Conservation (phyloP, 495 filamentous ascomycete genomes). For the Tuber brumale region DNA sequence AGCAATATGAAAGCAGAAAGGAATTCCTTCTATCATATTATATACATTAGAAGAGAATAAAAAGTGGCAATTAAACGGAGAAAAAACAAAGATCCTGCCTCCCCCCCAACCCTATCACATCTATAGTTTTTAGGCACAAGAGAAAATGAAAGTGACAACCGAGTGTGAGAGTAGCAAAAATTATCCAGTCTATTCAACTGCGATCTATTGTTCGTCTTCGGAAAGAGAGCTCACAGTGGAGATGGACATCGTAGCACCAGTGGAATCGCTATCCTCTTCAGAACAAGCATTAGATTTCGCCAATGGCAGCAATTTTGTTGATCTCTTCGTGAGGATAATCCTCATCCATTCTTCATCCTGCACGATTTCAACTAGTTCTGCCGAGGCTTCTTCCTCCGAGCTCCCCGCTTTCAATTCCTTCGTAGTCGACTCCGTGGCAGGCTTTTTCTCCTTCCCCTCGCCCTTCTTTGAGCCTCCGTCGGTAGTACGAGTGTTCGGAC, state of each 20-base stretch:
- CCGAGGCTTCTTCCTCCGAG: conserved; percentile 5
- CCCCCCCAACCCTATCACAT: background rate
- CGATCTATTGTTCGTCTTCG: background rate
- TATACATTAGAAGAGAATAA: conserved; percentile 6
- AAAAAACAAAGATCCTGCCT: background rate
- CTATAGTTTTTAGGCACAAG: background rate
- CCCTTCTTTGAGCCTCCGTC: conserved; percentile 20
- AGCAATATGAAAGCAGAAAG: background rate
- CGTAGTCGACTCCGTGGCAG: conserved; percentile 6
- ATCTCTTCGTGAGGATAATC: conserved; percentile 32
- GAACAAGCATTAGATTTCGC: background rate
- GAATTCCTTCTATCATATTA: background rate
- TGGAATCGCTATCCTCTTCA: background rate
- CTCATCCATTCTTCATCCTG: conserved; percentile 37
- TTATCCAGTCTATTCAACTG: background rate
- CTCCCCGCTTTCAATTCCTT: background rate
- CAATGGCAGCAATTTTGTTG: background rate
- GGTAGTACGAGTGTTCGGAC: background rate
- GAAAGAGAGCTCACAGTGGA: background rate
- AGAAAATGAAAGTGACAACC: background rate
- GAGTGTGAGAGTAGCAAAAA: background rate
- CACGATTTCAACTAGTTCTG: conserved; percentile 18
- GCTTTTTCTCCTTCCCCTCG: conserved; percentile 13
- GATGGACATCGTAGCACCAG: background rate
- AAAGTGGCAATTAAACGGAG: background rate